Evolutionary conservation across 2,329 filamentous ascomycete genomes (phyloP).

Genomic region (Penicillium sp.): DNA sequence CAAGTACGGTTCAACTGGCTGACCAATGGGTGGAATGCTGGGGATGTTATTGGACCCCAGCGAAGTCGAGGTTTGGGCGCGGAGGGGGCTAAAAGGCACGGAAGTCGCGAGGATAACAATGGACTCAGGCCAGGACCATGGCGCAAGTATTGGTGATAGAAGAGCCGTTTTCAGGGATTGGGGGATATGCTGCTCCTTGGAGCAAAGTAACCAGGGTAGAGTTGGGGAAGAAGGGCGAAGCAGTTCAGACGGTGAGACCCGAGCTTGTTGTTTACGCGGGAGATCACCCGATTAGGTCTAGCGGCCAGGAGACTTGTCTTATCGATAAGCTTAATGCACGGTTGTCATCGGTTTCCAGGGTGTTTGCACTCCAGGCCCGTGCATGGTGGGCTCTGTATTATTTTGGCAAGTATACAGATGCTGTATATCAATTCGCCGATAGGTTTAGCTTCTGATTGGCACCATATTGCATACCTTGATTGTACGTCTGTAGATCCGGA

Average conservation of each 20-base stretch:
- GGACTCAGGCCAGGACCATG: neutral
- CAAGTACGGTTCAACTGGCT: neutral
- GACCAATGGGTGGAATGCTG: neutral
- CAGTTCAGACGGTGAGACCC: constrained; percentile 36
- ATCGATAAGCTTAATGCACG: constrained; percentile 46
- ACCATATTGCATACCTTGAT: neutral
- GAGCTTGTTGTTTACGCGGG: constrained; percentile 38
- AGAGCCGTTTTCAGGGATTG: neutral
- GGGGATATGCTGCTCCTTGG: neutral
- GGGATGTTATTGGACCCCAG: neutral
- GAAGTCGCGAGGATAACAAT: neutral
- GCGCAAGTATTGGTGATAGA: neutral
- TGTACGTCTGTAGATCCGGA: neutral
- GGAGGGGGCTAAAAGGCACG: neutral
- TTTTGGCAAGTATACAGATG: too few relatives aligned
- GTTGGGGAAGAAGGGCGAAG: constrained; percentile 8
- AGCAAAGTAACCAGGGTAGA: constrained; percentile 1
- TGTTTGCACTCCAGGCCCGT: neutral
- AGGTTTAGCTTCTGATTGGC: too few relatives aligned
- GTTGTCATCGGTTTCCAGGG: constrained; percentile 15
- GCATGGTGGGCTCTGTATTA: neutral
- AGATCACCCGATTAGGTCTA: constrained; percentile 37
- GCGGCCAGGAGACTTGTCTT: constrained; percentile 26
- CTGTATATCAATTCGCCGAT: too few relatives aligned
- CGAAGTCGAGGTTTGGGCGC: neutral